Conservation (phyloP, 768 basidiomycete species). For the Leucogyrophana mollusca region DNA sequence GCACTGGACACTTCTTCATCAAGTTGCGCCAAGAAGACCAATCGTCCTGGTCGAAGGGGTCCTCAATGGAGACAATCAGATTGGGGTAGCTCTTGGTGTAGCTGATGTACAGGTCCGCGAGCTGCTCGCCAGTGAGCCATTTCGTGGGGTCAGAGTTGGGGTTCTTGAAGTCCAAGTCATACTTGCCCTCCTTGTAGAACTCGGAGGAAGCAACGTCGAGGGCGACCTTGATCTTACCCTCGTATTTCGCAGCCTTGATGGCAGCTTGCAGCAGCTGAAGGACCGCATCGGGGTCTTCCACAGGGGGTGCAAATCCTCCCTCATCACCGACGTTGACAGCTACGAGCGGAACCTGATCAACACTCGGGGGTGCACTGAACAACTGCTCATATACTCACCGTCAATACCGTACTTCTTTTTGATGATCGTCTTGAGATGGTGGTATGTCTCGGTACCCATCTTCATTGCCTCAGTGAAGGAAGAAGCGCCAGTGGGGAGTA, state of each 20-base stretch:
- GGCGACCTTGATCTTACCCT: conserved; percentile 98
- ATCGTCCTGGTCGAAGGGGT: conserved; percentile 99
- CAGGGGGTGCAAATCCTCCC: conserved; percentile 99
- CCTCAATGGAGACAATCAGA: conserved; percentile 85
- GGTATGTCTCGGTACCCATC: conserved; percentile 97
- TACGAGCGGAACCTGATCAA: no score
- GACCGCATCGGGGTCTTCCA: conserved; percentile 94
- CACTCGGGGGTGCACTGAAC: not conserved
- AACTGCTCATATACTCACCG: conserved; percentile 53
- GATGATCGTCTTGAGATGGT: conserved; percentile 99
- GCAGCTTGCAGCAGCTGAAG: conserved; percentile 94
- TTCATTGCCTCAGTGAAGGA: conserved; percentile 97
- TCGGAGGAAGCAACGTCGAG: conserved; percentile 99
- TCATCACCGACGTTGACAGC: conserved; percentile 99
- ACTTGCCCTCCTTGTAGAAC: conserved; percentile 99
- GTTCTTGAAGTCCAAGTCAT: conserved; percentile 99
- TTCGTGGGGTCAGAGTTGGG: conserved; percentile 97
- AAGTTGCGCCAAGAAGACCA: conserved; percentile 98
- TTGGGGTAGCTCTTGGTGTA: conserved; percentile 88
- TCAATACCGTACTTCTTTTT: conserved; percentile 99
- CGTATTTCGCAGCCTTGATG: conserved; percentile 97
- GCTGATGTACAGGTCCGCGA: conserved; percentile 87
- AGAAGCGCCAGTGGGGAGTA: conserved; percentile 90
- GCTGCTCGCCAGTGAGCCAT: conserved; percentile 90
- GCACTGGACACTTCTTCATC: conserved; percentile 74